Evolutionary conservation across 495 filamentous ascomycete species (phyloP).

Genomic region (Tuber calosporum): DNA sequence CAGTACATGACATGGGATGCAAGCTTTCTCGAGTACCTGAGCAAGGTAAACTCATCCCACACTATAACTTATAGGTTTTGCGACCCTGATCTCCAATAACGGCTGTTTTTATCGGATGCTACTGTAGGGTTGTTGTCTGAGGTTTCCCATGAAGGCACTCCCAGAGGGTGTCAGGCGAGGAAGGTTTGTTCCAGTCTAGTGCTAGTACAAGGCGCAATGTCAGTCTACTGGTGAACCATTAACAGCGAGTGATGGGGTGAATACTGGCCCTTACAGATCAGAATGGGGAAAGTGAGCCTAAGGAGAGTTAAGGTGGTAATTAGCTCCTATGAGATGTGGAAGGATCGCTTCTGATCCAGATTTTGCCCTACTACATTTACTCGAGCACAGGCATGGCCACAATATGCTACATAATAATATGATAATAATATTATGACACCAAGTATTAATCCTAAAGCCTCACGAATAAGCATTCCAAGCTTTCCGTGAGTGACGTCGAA

Average conservation of each 20-base stretch:
- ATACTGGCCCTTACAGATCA: background rate
- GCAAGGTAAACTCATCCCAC: background rate
- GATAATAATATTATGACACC: no score
- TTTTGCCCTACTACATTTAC: background rate
- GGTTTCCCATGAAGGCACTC: background rate
- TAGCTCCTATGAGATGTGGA: background rate
- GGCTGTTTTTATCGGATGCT: background rate
- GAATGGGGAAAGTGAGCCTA: background rate
- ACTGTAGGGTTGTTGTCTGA: background rate
- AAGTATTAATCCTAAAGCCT: background rate
- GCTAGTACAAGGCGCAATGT: no score
- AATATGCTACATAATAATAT: no score
- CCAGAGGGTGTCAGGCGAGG: no score
- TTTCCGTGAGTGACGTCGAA: background rate
- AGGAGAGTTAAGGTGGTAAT: background rate
- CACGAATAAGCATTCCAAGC: background rate
- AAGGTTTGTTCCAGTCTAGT: no score
- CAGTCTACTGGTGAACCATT: background rate
- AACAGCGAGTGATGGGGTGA: background rate
- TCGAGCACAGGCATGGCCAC: background rate
- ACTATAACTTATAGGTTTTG: background rate
- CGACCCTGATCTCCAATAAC: background rate
- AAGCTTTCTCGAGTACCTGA: no score
- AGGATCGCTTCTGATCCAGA: background rate
- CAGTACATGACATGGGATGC: no score